Base-by-base conservation (phyloP, 139 green algal genomes). In the Micractinium sp. region DNA sequence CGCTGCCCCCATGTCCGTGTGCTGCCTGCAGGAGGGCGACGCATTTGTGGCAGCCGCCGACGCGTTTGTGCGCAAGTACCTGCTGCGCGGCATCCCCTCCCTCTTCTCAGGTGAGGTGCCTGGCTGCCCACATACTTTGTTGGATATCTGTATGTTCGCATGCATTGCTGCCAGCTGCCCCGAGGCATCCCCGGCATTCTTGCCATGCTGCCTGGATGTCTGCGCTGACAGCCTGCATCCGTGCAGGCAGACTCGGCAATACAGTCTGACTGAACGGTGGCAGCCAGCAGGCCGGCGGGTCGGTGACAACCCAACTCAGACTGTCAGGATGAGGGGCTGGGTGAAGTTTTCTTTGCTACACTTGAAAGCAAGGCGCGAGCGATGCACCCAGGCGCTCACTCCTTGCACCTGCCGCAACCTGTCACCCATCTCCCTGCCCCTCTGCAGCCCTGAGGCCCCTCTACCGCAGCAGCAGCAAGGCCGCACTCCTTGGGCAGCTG, bases 71-170 rank as follows among this genome's bases (percentile, higher is more conserved):
- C 91, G 92, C 29, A 89, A 89, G 66, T 97, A 96, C 86, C 81
- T 99, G 19, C 35, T 87, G 60, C 95, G 96, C 41, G 98, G 98
- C 66, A 94, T 99, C 61, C 98, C 98, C n/a, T 98, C 95, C 23
- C 93, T 99, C 47, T 99, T 99, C 92, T 94, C 95, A 13, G 85
- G 85, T 88, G n/a, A 56, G 7, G 5, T 5, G 7, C 5, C 47
- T 56, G 47, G 7, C 47, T 56, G 47, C 47, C 47, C 47, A 56
- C 47, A n/a, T 73, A 19, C 16, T n/a, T 3, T 73, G 13, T 3
- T 73, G 63, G 3, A 73, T 73, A 23, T 20, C 63, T 31, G 12
- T 23, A 20, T 23, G 22, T 5, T 19, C 22, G 63, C 63, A 73
- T 73, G 9, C 63, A 20, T 73, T 20, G 63, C 27, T 5, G 16